Evolutionary conservation across 129 eudicot species (phyloP), one percentile per base, ranked within the genome.

Genomic region (Dittrichia graveolens): DNA sequence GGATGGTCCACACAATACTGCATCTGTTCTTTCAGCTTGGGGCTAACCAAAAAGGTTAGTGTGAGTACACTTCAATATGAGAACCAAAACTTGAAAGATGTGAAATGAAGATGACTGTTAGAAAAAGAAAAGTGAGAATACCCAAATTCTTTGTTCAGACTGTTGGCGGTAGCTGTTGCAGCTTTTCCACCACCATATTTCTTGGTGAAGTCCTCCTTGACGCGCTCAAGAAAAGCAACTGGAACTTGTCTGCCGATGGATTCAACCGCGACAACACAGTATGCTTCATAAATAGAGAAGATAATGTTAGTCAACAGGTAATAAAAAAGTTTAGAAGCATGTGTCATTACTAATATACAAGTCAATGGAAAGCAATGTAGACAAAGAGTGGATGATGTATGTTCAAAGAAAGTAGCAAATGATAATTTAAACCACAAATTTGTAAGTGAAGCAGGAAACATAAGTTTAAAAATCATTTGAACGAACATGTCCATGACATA

Each of bases 1-100:
- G 95, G 95, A 73, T 91, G 89, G 75, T 88, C 97, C 57, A 82
- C 92, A 65, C 97, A 91, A 74, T 91, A 91, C 77, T 91, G 92
- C 97, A 88, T 91, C 74, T 91, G 92, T 71, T 92, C 93, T 84
- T 86, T 91, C 73, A 86, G 81, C 61, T 88, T 88, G 7, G 97
- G 86, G 81, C 97, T 91, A 64, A 56, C 43, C 63, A 62, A 61
- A 55, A 61, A 14, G 8, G 7, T 4, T 47, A 38, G 68, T 45
- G 43, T 61, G 13, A 67, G 37, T 15, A 10, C 41, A 67, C 0
- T 54, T 60, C 14, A 24, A 40, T 61, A 46, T 19, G 61, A 40
- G 14, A 50, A 34, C 52, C 31, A 48, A 8, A 73, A 48, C 5
- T 15, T 35, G 48, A 60, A n/a, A 45, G 38, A 42, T 43, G 55